Percentiles rank a stretch among this genome's conserved stretches.
These are phyloP conservation scores for Phascolomyces articulosus DNA, from an alignment of 371 early-diverging fungal species.

Conservation along the genomic window DNA sequence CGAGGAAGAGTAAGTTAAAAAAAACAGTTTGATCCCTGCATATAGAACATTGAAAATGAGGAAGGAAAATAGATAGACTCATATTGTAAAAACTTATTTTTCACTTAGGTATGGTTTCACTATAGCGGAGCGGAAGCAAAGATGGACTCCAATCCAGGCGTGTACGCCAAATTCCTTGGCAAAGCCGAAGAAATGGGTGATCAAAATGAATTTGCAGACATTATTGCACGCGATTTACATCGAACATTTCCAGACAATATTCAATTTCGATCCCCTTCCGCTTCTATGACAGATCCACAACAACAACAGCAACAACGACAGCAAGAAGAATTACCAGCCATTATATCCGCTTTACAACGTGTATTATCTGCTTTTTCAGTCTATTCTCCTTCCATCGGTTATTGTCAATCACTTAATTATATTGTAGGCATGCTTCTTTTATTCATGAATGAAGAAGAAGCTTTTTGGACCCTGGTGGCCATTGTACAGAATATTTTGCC, in stretches of 20 bases:
- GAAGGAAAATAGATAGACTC: no score
- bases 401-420: constrained; percentile 83
- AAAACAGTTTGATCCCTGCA: background rate
- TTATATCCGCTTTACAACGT: constrained; percentile 68
- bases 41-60: no score
- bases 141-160: constrained; percentile 57
- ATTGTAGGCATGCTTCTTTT: constrained; percentile 76
- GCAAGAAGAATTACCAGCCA: constrained; percentile 44
- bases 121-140: constrained; percentile 77
- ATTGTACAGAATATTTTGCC: constrained; percentile 75
- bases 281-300: constrained; percentile 21
- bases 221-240: constrained; percentile 76
- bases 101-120: constrained; percentile 68
- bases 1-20: constrained; percentile 57
- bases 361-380: constrained; percentile 72
- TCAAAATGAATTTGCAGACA: constrained; percentile 62
- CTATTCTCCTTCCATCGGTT: constrained; percentile 68
- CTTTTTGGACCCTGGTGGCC: constrained; percentile 79
- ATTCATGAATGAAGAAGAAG: constrained; percentile 75
- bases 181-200: constrained; percentile 53
- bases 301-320: constrained; percentile 20
- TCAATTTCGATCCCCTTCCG: constrained; percentile 41
- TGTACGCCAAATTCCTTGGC: constrained; percentile 55
- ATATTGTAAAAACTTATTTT: background rate
- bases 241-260: constrained; percentile 80